These are phyloP conservation scores for Ogataea chonburiensis DNA, from an alignment of 805 yeast genomes.

Conservation along the genomic window DNA sequence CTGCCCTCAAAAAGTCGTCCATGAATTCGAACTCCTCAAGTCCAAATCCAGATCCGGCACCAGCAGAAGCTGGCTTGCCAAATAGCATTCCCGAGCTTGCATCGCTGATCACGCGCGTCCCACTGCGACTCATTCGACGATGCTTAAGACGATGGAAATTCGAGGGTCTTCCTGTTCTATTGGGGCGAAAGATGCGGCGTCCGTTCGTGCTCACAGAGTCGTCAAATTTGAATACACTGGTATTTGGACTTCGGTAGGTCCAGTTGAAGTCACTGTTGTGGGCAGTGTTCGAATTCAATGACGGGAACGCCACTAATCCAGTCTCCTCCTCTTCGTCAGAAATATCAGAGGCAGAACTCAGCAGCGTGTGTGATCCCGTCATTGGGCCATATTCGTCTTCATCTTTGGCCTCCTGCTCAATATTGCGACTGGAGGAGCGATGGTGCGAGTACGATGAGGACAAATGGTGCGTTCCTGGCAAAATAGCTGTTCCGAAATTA, in stretches of 20 bases:
- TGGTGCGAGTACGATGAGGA: constrained; percentile 2
- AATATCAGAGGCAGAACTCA: constrained; percentile 15
- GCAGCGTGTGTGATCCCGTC: constrained; percentile 14
- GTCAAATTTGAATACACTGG: constrained; percentile 19
- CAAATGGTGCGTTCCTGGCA: constrained; percentile 11
- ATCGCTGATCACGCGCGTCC: constrained; percentile 21
- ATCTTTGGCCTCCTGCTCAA: constrained; percentile 4
- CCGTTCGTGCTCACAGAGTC: constrained; percentile 13
- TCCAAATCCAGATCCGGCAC: constrained; percentile 24
- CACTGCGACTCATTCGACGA: constrained; percentile 53
- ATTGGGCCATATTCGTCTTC: constrained; percentile 13
- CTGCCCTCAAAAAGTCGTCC: constrained; percentile 35
- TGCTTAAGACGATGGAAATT: constrained; percentile 34
- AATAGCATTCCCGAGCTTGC: constrained; percentile 9
- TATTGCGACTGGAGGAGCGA: constrained; percentile 2
- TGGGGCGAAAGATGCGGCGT: constrained; percentile 17
- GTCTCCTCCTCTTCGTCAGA: constrained; percentile 32
- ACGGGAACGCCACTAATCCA: constrained; percentile 29
- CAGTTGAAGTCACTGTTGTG: constrained; percentile 35
- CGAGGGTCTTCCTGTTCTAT: constrained; percentile 23
- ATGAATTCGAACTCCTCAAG: constrained; percentile 31
- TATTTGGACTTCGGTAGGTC: constrained; percentile 23
- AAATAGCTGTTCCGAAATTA: constrained; percentile 27
- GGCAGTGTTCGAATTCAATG: constrained; percentile 37
- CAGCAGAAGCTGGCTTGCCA: constrained; percentile 14